These are phyloP conservation scores for Excoecaria cochinchinensis DNA, from an alignment of 345 rosid genomes.

Conservation along the genomic window DNA sequence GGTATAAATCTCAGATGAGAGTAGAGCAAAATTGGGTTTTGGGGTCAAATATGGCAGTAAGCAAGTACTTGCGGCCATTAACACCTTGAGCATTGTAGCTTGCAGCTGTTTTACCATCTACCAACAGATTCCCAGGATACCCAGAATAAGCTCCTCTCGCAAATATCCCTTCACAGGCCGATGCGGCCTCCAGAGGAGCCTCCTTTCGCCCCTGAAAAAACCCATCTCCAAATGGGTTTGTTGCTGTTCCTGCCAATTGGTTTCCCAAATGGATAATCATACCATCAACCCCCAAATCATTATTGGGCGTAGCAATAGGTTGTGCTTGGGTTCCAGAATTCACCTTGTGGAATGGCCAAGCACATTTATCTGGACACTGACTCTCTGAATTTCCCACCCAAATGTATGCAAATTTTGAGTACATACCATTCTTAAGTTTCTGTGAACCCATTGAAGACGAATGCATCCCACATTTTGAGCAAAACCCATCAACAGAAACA, in stretches of 20 bases:
- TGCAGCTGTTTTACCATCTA: slow-evolving; percentile 24
- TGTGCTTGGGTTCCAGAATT: slow-evolving; percentile 21
- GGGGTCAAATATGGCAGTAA: slow-evolving; percentile 26
- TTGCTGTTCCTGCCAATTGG: slow-evolving; percentile 23
- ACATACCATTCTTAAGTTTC: neutral
- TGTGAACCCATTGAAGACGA: neutral
- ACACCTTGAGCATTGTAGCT: slow-evolving; percentile 26
- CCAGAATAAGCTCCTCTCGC: slow-evolving; percentile 29
- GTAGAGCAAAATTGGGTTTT: slow-evolving; percentile 14
- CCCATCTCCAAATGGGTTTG: slow-evolving; percentile 26
- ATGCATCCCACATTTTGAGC: slow-evolving; percentile 16
- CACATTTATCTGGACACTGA: slow-evolving; percentile 29
- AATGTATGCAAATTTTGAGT: slow-evolving; percentile 20
- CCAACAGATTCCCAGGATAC: slow-evolving; percentile 21
- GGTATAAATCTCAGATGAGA: slow-evolving; percentile 4
- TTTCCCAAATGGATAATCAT: slow-evolving; percentile 24
- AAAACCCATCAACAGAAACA: slow-evolving; percentile 23
- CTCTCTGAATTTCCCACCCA: slow-evolving; percentile 30
- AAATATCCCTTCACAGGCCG: slow-evolving; percentile 18
- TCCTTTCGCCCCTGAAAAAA: slow-evolving; percentile 25
- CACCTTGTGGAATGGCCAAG: slow-evolving; percentile 29
- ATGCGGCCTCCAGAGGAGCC: slow-evolving; percentile 25
- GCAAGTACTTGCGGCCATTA: slow-evolving; percentile 26
- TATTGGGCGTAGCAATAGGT: slow-evolving; percentile 14
- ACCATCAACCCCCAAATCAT: slow-evolving; percentile 27